Conservation (phyloP, 495 filamentous ascomycete genomes). For the Aspergillus sclerotiicarbonarius region DNA sequence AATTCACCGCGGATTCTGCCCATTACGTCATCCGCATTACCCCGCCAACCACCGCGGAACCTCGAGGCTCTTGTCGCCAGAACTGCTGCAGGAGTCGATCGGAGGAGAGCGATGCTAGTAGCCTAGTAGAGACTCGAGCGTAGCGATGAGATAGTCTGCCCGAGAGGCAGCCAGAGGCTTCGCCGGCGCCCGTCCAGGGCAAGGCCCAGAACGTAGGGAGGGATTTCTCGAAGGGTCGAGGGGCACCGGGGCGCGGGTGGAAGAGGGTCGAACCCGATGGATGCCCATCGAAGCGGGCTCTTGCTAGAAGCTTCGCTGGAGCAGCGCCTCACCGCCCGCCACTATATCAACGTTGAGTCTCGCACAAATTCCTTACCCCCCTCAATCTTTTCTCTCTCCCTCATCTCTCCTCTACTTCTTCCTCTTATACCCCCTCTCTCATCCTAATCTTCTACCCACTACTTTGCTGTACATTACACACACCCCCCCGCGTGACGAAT, state of each 20-base stretch:
- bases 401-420: constrained; percentile 4
- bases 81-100: not conserved
- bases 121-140: not conserved
- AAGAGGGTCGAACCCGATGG: constrained; percentile 44
- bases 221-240: constrained; percentile 20
- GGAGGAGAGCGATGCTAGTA: not conserved
- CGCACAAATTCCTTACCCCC: constrained; percentile 30
- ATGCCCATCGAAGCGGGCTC: constrained; percentile 39
- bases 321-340: constrained; percentile 44
- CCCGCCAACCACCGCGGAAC: constrained; percentile 16
- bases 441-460: constrained; percentile 7
- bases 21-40: constrained; percentile 21
- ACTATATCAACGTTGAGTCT: constrained; percentile 39
- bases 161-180: not conserved
- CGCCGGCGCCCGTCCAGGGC: not conserved
- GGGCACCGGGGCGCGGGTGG: constrained; percentile 13
- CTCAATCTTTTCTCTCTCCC: constrained; percentile 15
- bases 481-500: constrained; percentile 28
- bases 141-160: not conserved
- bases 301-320: constrained; percentile 47
- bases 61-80: not conserved
- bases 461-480: constrained; percentile 19
- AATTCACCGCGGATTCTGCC: not conserved
- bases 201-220: constrained; percentile 16
- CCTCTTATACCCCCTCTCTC: constrained; percentile 20